Evolutionary conservation across 805 yeast species (phyloP).

Genomic region (Lipomyces yamadae): DNA sequence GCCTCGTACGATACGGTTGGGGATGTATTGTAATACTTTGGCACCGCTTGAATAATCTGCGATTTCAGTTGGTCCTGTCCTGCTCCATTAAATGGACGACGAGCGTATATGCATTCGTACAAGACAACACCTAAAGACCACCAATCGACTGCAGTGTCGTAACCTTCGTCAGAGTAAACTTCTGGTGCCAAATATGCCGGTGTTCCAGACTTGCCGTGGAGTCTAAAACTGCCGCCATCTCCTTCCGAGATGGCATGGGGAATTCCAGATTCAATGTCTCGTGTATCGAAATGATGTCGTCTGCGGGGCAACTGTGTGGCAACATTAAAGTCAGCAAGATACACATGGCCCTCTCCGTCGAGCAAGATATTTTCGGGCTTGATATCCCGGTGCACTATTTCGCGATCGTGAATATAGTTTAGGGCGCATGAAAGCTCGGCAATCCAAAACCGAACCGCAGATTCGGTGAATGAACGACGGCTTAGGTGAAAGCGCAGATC

Average conservation of each 20-base stretch:
- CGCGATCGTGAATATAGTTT: constrained; percentile 35
- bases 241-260: neutral
- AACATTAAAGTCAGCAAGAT: constrained; percentile 58
- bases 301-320: constrained; percentile 41
- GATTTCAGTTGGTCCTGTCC: constrained; percentile 12
- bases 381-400: constrained; percentile 36
- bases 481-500: constrained; percentile 42
- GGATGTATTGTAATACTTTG: constrained; percentile 46
- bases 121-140: constrained; percentile 46
- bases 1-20: constrained; percentile 61
- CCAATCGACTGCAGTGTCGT: constrained; percentile 43
- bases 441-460: constrained; percentile 40
- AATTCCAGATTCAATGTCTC: neutral
- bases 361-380: constrained; percentile 52
- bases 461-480: constrained; percentile 39
- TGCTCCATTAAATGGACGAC: constrained; percentile 40
- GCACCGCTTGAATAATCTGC: constrained; percentile 19
- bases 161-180: constrained; percentile 38
- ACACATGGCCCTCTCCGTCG: constrained; percentile 68
- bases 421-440: constrained; percentile 44
- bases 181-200: constrained; percentile 43
- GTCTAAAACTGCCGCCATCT: constrained; percentile 1
- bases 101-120: constrained; percentile 43
- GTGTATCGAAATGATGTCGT: neutral
- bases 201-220: constrained; percentile 41